Evolutionary conservation across 208 protist genomes (phyloP), one percentile per base, ranked within the genome.

Genomic region (Crithidia brevicula): DNA sequence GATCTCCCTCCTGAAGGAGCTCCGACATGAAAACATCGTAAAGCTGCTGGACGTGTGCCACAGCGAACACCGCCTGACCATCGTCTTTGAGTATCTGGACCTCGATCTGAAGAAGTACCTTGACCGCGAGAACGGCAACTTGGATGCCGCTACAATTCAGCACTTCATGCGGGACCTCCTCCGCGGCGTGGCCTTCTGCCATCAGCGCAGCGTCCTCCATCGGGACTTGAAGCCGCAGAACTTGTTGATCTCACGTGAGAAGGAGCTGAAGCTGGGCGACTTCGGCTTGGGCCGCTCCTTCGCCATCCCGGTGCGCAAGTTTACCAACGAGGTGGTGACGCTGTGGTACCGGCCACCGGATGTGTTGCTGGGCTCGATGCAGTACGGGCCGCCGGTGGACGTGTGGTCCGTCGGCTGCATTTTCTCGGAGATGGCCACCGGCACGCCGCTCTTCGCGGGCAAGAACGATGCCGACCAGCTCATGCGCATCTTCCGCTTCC

Each of bases 81-180:
- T 99, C 23, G 98, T 99, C 13, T 99, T 99, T 70, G 98, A 99
- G 81, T 99, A 93, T 77, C 72, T 98, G 30, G 96, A 99, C 45
- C 51, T 97, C 45, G 98, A 99, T 74, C 67, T 99, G 46, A 98
- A 98, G 72, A 98, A 98, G 72, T 99, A 95, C 67, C 82, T 99
- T 36, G 95, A 99, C 59, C 68, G 67, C 28, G 65, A 84, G 43
- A 74, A 79, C 40, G 75, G 79, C 47, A 83, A 88, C 47, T 34
- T 94, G 0, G 83, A 87, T 69, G 73, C 77, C 16, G 85, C 67
- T 7, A 88, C 80, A 34, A 73, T 95, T n/a, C 77, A 91, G 62
- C 61, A 72, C 46, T 94, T 97, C 52, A 89, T 95, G 88, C 70
- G 67, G 13, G 83, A 93, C 36, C 67, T 97, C 30, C 81, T 97